A percentile compares a stretch with the other conserved stretches of the same genome.
Evolutionary conservation across 2,329 filamentous ascomycete species (phyloP).

Genomic region (Aspergillus pseudoterreus): DNA sequence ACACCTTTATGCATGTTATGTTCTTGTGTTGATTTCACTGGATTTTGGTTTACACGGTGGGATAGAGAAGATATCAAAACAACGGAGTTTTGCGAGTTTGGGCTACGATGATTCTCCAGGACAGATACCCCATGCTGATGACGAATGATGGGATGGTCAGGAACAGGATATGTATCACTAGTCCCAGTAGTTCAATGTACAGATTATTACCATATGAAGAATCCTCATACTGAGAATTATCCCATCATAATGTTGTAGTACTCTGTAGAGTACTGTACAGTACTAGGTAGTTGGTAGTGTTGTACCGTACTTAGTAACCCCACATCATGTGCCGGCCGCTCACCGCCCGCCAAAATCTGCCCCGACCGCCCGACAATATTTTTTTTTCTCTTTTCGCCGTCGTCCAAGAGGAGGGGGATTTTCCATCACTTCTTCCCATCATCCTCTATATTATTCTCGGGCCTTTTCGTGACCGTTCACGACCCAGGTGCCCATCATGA

Average conservation of each 20-base stretch:
- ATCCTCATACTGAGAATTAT: background rate
- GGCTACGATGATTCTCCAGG: conserved; percentile 22
- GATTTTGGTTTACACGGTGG: conserved; percentile 14
- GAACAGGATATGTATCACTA: conserved; percentile 22
- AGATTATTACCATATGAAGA: conserved; percentile 5
- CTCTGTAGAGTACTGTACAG: too few relatives aligned
- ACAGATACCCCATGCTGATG: conserved; percentile 15
- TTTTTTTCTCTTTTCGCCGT: conserved; percentile 13
- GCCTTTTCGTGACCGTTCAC: conserved; percentile 22
- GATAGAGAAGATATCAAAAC: conserved; percentile 24
- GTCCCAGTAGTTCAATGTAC: conserved; percentile 22
- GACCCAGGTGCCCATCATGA: conserved; percentile 45
- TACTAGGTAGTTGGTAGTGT: too few relatives aligned
- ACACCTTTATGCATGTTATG: conserved; percentile 14
- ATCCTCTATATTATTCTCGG: background rate
- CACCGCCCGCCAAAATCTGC: conserved; percentile 19
- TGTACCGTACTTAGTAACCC: background rate
- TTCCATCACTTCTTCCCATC: conserved; percentile 2
- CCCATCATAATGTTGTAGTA: too few relatives aligned
- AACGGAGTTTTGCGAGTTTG: conserved; percentile 29
- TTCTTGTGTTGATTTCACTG: conserved; percentile 14
- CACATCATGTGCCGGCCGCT: background rate
- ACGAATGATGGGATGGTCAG: conserved; percentile 17
- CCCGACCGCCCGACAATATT: conserved; percentile 14
- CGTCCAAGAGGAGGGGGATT: conserved; percentile 3